A percentile compares a stretch with the other conserved stretches of the same genome.
phyloP scores from a whole-genome alignment of 768 basidiomycete species.

The Mycena vitilis region DNA sequence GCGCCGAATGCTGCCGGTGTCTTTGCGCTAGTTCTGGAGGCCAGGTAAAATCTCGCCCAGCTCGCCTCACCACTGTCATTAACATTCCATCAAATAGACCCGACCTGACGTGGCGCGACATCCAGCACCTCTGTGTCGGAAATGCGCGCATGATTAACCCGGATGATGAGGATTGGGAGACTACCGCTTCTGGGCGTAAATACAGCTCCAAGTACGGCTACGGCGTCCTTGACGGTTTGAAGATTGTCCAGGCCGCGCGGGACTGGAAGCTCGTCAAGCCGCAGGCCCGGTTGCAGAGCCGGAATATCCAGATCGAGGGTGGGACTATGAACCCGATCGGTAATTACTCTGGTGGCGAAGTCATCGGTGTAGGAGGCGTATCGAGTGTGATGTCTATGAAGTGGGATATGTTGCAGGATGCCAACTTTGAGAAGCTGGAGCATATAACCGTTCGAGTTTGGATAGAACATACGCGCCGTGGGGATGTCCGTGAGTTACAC shows the following conservation, averaged over 20 bases:
- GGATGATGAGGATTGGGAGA: conserved; percentile 95
- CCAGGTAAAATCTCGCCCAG: conserved; percentile 61
- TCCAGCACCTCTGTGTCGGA: conserved; percentile 89
- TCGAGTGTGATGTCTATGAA: conserved; percentile 74
- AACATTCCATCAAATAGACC: conserved; percentile 61
- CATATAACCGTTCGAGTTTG: conserved; percentile 93
- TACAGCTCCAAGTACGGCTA: conserved; percentile 95
- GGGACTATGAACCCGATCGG: conserved; percentile 68
- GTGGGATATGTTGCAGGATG: conserved; percentile 70
- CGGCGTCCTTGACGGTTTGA: conserved; percentile 86
- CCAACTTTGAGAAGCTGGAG: conserved; percentile 91
- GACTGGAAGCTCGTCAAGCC: conserved; percentile 92
- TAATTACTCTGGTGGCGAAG: conserved; percentile 70
- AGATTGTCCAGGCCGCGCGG: conserved; percentile 83
- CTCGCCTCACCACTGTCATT: conserved; percentile 10
- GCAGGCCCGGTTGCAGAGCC: conserved; percentile 88
- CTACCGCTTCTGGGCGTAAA: conserved; percentile 72
- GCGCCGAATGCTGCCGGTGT: conserved; percentile 97
- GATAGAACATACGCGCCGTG: conserved; percentile 86
- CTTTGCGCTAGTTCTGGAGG: conserved; percentile 89
- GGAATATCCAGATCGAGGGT: conserved; percentile 73
- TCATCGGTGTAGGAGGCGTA: conserved; percentile 75
- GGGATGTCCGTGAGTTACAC: conserved; percentile 62
- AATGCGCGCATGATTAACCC: conserved; percentile 84
- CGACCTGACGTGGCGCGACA: conserved; percentile 95